phyloP scores from a whole-genome alignment of 805 yeast genomes.

The Maudiozyma pseudohumilis region DNA sequence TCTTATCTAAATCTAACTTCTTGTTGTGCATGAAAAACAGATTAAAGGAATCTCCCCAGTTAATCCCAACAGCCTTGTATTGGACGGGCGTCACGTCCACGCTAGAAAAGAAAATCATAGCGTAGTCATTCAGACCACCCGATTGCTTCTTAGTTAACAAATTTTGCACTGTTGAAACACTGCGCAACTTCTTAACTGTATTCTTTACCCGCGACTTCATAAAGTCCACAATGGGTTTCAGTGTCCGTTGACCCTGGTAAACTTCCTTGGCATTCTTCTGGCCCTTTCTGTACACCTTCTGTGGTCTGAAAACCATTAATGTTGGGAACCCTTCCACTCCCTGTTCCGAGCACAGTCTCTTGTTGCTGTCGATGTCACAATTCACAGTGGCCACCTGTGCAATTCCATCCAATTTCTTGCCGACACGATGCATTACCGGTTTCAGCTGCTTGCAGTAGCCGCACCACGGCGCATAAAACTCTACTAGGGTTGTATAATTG shows the following conservation, averaged over 20 bases:
- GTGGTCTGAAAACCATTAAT: conserved; percentile 71
- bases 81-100: conserved; percentile 42
- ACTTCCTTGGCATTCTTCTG: conserved; percentile 42
- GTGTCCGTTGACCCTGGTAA: conserved; percentile 52
- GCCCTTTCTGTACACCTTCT: conserved; percentile 35
- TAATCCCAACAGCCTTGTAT: conserved; percentile 59
- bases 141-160: neutral
- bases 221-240: conserved; percentile 44
- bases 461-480: conserved; percentile 97
- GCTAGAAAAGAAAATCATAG: conserved; percentile 40
- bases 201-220: conserved; percentile 52
- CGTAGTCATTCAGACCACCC: conserved; percentile 1
- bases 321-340: conserved; percentile 78
- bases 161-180: conserved; percentile 24
- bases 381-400: conserved; percentile 73
- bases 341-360: conserved; percentile 56
- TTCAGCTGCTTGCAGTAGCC: conserved; percentile 77
- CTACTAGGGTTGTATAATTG: conserved; percentile 73
- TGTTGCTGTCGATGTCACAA: conserved; percentile 65
- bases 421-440: conserved; percentile 55
- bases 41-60: conserved; percentile 44
- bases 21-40: conserved; percentile 35
- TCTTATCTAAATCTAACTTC: conserved; percentile 11
- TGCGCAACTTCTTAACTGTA: conserved; percentile 45
- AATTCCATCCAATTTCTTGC: conserved; percentile 44